Percentiles rank a stretch among this genome's conserved stretches.
Conservation (phyloP, 371 early-diverging fungal genomes). For the Syncephalastrum monosporum region DNA sequence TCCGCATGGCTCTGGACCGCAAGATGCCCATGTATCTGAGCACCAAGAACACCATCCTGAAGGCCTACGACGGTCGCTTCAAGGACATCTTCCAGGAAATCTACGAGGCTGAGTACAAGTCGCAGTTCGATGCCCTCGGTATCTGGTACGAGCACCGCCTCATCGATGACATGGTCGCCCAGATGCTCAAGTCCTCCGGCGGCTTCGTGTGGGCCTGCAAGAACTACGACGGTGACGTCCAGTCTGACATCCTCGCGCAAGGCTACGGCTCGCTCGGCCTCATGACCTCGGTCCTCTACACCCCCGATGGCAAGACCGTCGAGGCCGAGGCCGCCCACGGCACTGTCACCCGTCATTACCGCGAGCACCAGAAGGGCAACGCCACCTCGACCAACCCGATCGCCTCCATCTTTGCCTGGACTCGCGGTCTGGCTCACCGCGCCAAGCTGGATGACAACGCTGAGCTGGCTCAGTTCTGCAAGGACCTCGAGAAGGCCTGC, state of each 20-base stretch:
- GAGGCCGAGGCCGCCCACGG: constrained; percentile 98
- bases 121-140: constrained; percentile 67
- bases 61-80: constrained; percentile 97
- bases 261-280: constrained; percentile 90
- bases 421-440: constrained; percentile 93
- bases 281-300: constrained; percentile 94
- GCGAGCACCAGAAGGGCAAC: constrained; percentile 93
- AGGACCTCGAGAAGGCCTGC: constrained; percentile 86
- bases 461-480: constrained; percentile 73
- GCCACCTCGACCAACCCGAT: constrained; percentile 95
- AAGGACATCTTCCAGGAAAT: constrained; percentile 95
- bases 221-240: constrained; percentile 96
- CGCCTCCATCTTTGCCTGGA: constrained; percentile 98
- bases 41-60: constrained; percentile 98
- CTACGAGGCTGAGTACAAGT: constrained; percentile 77
- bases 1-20: constrained; percentile 85
- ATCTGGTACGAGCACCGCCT: constrained; percentile 98
- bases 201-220: constrained; percentile 96
- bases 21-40: constrained; percentile 92
- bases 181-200: constrained; percentile 92
- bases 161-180: constrained; percentile 99
- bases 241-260: constrained; percentile 95
- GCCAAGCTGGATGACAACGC: constrained; percentile 88
- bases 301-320: constrained; percentile 93
- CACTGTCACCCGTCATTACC: constrained; percentile 96